Base-by-base conservation (phyloP, 495 filamentous ascomycete genomes). In the Neurospora sp. region DNA sequence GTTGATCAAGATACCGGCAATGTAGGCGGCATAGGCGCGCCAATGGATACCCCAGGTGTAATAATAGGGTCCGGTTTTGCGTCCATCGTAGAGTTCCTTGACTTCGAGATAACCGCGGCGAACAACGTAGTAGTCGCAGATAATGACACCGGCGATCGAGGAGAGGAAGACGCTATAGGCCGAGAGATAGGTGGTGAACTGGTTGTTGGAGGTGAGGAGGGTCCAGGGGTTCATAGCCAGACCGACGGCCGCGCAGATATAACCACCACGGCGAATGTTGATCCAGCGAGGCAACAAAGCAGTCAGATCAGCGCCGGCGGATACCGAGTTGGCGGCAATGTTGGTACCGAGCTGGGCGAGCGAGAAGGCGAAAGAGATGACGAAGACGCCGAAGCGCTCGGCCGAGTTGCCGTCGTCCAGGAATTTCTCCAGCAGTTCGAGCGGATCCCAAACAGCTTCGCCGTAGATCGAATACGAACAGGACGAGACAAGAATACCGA, bases 121-220 rank as follows among this genome's bases (percentile, higher is more conserved):
- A 23, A 97, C 93, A 73, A 93, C 75, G 82, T 97, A 98, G 86
- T 97, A 98, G 82, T 98, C 95, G 80, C 84, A 90, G 78, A 94
- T 86, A 79, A 98, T 96, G 72, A 96, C 93, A 20, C 94, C 95
- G 16, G 93, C 95, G 77, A 98, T 96, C 44, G 93, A 93, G 69
- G 92, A 95, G 35, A 98, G 89, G 84, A 98, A 98, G 74, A 98
- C 93, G n/a, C 93, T 94, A 84, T 98, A 97, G 35, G 95, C 92
- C 14, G 92, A 95, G 6, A 98, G 90, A 77, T 97, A 98, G 62
- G 93, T 95, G n/a, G 92, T 95, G 85, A 98, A 98, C 80, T 92
- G 90, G 83, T 96, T 97, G n/a, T 89, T 87, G 8, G 85, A 83
- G 0, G 87, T 90, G 27, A 96, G 89, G 0, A 98, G 86, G 74